A percentile compares a stretch with the other conserved stretches of the same genome.
phyloP scores from a whole-genome alignment of 345 rosid genomes.

The Citrus reticulata region DNA sequence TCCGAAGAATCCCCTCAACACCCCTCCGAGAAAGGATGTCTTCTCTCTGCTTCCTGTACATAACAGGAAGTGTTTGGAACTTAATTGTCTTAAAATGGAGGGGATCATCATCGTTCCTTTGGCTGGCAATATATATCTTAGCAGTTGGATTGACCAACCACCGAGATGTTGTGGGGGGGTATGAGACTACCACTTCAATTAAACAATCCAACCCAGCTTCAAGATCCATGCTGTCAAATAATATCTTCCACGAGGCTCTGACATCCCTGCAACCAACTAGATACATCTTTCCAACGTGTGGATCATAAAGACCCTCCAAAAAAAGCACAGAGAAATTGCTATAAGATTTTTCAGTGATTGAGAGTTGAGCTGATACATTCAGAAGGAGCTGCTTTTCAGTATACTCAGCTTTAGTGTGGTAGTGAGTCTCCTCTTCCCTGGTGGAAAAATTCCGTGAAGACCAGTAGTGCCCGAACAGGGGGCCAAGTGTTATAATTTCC shows the following conservation, averaged over 20 bases:
- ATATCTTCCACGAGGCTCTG: slow-evolving; percentile 68
- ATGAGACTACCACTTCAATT: slow-evolving; percentile 57
- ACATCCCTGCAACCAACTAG: slow-evolving; percentile 89
- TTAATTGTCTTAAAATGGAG: slow-evolving; percentile 48
- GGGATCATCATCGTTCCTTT: slow-evolving; percentile 73
- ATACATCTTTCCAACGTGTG: slow-evolving; percentile 71
- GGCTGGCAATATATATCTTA: slow-evolving; percentile 59
- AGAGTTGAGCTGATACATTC: slow-evolving; percentile 76
- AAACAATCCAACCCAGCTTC: slow-evolving; percentile 84
- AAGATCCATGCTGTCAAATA: slow-evolving; percentile 73
- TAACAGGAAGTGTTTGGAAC: slow-evolving; percentile 60
- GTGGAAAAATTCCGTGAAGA: slow-evolving; percentile 28
- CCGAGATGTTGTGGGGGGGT: slow-evolving; percentile 72
- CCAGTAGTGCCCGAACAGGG: slow-evolving; percentile 67
- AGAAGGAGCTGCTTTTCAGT: slow-evolving; percentile 77
- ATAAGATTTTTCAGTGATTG: slow-evolving; percentile 34
- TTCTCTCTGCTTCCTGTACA: slow-evolving; percentile 76
- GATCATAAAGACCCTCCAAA: slow-evolving; percentile 83
- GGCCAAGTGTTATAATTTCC: slow-evolving; percentile 68
- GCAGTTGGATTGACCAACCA: slow-evolving; percentile 85
- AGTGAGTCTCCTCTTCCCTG: slow-evolving; percentile 36
- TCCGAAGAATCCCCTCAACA: slow-evolving; percentile 70
- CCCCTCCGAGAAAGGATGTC: slow-evolving; percentile 76
- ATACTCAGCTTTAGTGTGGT: slow-evolving; percentile 49
- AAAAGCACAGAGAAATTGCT: slow-evolving; percentile 63